phyloP scores from a whole-genome alignment of 352 stramenopile species.

The Phytophthora hibernalis region DNA sequence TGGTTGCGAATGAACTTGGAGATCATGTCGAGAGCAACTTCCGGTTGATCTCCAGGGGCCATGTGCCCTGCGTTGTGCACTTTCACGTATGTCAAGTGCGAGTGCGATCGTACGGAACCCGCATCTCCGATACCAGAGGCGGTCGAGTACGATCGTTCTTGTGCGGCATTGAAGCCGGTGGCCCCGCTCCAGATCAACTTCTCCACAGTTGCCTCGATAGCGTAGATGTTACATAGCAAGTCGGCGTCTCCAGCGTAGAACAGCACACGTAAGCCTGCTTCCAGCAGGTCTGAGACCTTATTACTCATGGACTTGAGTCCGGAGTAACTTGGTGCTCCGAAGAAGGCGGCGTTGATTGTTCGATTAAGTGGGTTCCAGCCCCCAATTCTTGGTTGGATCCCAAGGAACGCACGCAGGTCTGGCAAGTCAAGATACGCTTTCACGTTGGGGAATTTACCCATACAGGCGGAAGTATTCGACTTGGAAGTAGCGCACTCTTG shows the following conservation, averaged over 20 bases:
- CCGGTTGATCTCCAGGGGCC: slow-evolving; percentile 58
- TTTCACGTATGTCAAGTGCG: slow-evolving; percentile 49
- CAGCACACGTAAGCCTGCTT: slow-evolving; percentile 30
- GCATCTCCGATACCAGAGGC: slow-evolving; percentile 5
- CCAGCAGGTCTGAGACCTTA: slow-evolving; percentile 28
- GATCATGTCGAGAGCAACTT: slow-evolving; percentile 58
- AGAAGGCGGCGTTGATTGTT: slow-evolving; percentile 91
- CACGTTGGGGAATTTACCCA: slow-evolving; percentile 45
- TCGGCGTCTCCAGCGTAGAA: slow-evolving; percentile 43
- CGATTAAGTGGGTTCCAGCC: slow-evolving; percentile 91
- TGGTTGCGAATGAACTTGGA: slow-evolving; percentile 54
- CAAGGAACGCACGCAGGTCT: slow-evolving; percentile 38
- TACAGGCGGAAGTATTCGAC: slow-evolving; percentile 24
- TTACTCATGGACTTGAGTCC: slow-evolving; percentile 61
- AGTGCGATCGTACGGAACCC: slow-evolving; percentile 39
- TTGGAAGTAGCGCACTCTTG: slow-evolving; percentile 28
- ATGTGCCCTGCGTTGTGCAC: slow-evolving; percentile 64
- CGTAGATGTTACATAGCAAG: slow-evolving; percentile 49
- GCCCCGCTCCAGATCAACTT: slow-evolving; percentile 42
- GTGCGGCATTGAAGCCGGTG: slow-evolving; percentile 24
- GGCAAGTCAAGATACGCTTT: slow-evolving; percentile 64
- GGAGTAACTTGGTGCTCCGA: slow-evolving; percentile 20
- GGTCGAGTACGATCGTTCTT: slow-evolving; percentile 12
- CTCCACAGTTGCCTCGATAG: slow-evolving; percentile 38
- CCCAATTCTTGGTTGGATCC: slow-evolving; percentile 34